These are phyloP conservation scores for Pichiaceae sp. DNA, from an alignment of 1,139 yeast species.

Conservation along the genomic window DNA sequence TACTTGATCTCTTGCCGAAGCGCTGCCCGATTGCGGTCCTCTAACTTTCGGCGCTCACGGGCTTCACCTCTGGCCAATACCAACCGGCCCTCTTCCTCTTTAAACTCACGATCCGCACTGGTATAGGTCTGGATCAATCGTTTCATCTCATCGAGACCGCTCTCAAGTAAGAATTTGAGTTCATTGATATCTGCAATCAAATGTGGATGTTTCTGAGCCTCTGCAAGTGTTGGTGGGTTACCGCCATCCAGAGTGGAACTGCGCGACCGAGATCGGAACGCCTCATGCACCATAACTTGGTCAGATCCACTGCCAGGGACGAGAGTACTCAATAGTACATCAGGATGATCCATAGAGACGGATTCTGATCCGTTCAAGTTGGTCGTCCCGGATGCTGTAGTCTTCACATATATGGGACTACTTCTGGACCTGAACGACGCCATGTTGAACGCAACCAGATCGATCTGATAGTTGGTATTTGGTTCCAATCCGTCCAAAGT, in stretches of 20 bases:
- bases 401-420: conserved; percentile 36
- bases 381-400: conserved; percentile 15
- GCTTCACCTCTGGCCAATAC: conserved; percentile 33
- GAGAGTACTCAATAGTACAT: conserved; percentile 18
- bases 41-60: conserved; percentile 35
- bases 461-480: conserved; percentile 43
- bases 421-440: conserved; percentile 38
- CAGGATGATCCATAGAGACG: conserved; percentile 19
- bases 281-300: conserved; percentile 16
- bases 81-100: conserved; percentile 31
- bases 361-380: conserved; percentile 3
- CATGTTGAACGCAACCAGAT: conserved; percentile 44
- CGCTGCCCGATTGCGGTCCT: conserved; percentile 40
- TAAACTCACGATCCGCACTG: conserved; percentile 32
- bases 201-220: conserved; percentile 15
- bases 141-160: conserved; percentile 39
- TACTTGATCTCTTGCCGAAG: conserved; percentile 40
- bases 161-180: conserved; percentile 38
- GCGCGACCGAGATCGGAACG: conserved; percentile 23
- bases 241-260: conserved; percentile 25
- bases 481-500: conserved; percentile 36
- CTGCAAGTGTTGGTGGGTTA: background rate
- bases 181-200: conserved; percentile 36
- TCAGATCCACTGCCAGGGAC: conserved; percentile 18
- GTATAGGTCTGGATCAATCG: conserved; percentile 32